Conservation (phyloP, 1,284 basidiomycete species). For the Rhodotorula mucilaginosa region DNA sequence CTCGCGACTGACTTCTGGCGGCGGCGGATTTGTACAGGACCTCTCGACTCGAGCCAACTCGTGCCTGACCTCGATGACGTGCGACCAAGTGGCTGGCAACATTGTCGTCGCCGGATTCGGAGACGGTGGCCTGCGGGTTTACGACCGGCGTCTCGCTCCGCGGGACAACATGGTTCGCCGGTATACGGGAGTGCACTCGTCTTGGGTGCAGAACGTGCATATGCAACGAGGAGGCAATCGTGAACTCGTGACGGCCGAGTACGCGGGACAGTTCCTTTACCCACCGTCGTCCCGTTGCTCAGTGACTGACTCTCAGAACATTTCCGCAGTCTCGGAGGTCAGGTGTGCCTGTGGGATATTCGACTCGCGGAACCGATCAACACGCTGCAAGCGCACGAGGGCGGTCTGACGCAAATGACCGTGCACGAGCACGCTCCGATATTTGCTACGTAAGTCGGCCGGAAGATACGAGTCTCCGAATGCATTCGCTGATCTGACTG, state of each 20-base stretch:
- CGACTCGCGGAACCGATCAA: slow-evolving; percentile 67
- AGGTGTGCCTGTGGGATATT: slow-evolving; percentile 89
- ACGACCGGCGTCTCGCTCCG: slow-evolving; percentile 83
- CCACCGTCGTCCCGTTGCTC: background rate
- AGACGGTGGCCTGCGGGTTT: slow-evolving; percentile 85
- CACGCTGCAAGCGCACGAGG: slow-evolving; percentile 65
- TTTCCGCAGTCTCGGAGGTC: slow-evolving; percentile 71
- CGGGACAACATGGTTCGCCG: slow-evolving; percentile 79
- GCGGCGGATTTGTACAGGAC: slow-evolving; percentile 57
- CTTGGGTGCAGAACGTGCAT: slow-evolving; percentile 88
- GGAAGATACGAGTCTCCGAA: background rate
- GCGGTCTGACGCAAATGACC: slow-evolving; percentile 79
- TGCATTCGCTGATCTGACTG: background rate
- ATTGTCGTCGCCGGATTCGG: slow-evolving; percentile 89
- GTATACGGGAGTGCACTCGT: slow-evolving; percentile 69
- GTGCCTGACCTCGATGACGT: slow-evolving; percentile 79
- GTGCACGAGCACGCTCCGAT: slow-evolving; percentile 82
- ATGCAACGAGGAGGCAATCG: slow-evolving; percentile 72
- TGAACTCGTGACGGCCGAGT: slow-evolving; percentile 89
- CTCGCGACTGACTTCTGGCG: slow-evolving; percentile 11
- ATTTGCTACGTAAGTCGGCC: slow-evolving; percentile 71
- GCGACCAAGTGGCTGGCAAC: slow-evolving; percentile 73
- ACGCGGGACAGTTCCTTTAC: slow-evolving; percentile 39
- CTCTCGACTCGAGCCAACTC: slow-evolving; percentile 85
- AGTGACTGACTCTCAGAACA: slow-evolving; percentile 6